Evolutionary conservation across 352 stramenopile species (phyloP).

Genomic region (Thraustochytrium sp.): DNA sequence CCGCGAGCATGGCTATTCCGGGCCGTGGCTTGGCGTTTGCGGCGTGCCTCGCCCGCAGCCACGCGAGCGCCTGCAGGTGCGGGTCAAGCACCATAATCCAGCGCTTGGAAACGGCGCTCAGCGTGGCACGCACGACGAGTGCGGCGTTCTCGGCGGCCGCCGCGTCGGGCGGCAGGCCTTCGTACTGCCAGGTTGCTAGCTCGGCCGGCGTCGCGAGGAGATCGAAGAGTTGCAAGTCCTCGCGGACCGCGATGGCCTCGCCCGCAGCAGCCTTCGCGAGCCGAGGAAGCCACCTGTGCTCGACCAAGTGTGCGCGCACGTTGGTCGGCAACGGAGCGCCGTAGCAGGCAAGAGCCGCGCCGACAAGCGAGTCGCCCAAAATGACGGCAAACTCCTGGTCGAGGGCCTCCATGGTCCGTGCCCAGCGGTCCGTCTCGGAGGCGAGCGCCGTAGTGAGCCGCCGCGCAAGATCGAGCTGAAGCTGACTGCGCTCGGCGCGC

Average conservation of each 20-base stretch:
- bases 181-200: conserved; percentile 79
- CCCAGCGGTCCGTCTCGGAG: conserved; percentile 90
- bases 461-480: conserved; percentile 88
- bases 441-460: conserved; percentile 87
- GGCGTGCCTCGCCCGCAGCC: conserved; percentile 84
- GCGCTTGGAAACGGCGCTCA: conserved; percentile 79
- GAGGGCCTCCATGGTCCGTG: conserved; percentile 82
- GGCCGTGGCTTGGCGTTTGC: background rate
- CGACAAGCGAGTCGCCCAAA: conserved; percentile 84
- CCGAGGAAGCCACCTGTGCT: conserved; percentile 83
- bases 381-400: conserved; percentile 82
- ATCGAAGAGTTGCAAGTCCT: conserved; percentile 70
- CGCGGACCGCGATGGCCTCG: conserved; percentile 80
- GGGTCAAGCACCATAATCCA: conserved; percentile 91
- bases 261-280: conserved; percentile 72
- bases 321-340: conserved; percentile 88
- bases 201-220: conserved; percentile 61
- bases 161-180: conserved; percentile 79
- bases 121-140: conserved; percentile 59
- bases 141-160: conserved; percentile 81
- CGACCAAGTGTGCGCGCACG: conserved; percentile 85
- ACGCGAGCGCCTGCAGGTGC: conserved; percentile 85
- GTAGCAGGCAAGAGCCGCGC: conserved; percentile 89
- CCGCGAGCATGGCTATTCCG: conserved; percentile 75
- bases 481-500: conserved; percentile 79